Base-by-base conservation (phyloP, 2,329 filamentous ascomycete genomes). In the Curvularia verruculosa region DNA sequence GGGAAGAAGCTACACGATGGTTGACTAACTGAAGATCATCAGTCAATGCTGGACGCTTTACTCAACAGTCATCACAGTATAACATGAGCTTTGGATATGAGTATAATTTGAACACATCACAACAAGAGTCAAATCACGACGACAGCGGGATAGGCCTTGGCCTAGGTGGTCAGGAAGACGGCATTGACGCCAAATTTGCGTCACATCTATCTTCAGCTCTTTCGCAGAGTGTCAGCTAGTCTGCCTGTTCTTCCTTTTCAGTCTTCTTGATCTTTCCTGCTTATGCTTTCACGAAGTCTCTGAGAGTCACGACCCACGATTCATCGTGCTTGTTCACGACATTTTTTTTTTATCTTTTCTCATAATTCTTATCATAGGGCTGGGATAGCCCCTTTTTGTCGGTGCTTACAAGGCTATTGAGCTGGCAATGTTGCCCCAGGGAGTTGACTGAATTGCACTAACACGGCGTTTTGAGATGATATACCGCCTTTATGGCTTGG, bases 81-180 rank as follows among this genome's bases (percentile, higher is more conserved):
- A 66, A 72, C 58, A 66, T 74, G 66, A 72, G 63, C 59, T 75
- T 75, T 66, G 66, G 64, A 45, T 69, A 74, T 44, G 71, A 71
- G 19, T 67, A 75, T 46, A 69, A 71, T 26, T 64, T 75, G 55
- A 63, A 63, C 23, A 64, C 66, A 9, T 66, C 70, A 1, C 72
- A 75, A 49, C 66, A 71, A 54, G 73, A 76, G 36, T 59, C 58
- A 15, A 70, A 63, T 49, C 71, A 70, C 49, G 72, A 75, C 48
- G 74, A 76, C 51, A 75, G 72, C 56, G 72, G 71, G 18, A 75
- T 75, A 31, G 69, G 66, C 47, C 67, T 73, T 54, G 72, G 71
- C 26, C 73, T 75, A 36, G 69, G 66, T 49, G 66, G 71, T 18
- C 64, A 74, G 5, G 72, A 75, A 34, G 73, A 76, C 29, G 63